Evolutionary conservation across 2,329 filamentous ascomycete genomes (phyloP).

Genomic region (Sclerotinia borealis): DNA sequence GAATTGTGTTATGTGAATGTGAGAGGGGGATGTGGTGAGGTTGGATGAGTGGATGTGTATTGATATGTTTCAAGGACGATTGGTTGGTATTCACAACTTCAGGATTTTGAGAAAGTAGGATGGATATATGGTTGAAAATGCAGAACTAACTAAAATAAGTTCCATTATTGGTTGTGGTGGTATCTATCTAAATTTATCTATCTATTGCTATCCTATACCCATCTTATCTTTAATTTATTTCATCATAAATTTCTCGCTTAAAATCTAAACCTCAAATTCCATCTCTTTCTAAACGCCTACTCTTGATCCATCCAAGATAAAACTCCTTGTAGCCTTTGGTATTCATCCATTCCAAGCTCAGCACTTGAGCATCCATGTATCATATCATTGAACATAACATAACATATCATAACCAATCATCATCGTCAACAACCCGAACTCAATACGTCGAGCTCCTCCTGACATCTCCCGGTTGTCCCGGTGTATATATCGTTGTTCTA

Average conservation of each 20-base stretch:
- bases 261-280: not conserved
- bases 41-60: not conserved
- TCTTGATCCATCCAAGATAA: not conserved
- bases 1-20: conserved; percentile 23
- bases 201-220: not conserved
- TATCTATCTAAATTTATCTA: not conserved
- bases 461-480: not conserved
- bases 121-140: not conserved
- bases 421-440: not conserved
- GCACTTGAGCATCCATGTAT: not conserved
- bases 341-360: not conserved
- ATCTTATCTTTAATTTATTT: not conserved
- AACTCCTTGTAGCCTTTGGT: not conserved
- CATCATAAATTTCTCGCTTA: not conserved
- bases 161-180: not conserved
- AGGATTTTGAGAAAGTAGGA: not conserved
- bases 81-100: not conserved
- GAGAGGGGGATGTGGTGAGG: not conserved
- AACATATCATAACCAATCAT: not conserved
- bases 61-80: not conserved
- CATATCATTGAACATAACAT: not conserved
- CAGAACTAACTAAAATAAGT: not conserved
- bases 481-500: not conserved
- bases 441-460: not conserved
- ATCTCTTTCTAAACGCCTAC: not conserved